Conservation (phyloP, 1,284 basidiomycete species). For the Ustilago crameri region DNA sequence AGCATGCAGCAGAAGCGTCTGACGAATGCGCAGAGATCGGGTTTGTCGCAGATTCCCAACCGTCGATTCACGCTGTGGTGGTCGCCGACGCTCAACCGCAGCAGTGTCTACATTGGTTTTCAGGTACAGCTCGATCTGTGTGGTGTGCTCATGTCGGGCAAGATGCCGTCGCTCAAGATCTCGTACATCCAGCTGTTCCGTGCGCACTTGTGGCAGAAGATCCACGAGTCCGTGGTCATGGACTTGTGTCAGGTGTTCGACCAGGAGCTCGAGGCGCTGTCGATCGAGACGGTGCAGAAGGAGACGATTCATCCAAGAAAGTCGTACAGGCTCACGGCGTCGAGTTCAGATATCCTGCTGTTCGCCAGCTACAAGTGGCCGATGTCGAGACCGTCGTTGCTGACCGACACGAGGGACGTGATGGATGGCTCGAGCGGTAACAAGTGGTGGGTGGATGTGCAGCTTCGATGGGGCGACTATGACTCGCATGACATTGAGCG, state of each 20-base stretch:
- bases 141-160: conserved; percentile 87
- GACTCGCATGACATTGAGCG: conserved; percentile 83
- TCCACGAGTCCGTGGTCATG: conserved; percentile 86
- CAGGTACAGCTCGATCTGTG: conserved; percentile 98
- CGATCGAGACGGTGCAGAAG: conserved; percentile 99
- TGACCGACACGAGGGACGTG: conserved; percentile 95
- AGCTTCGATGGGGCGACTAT: conserved; percentile 98
- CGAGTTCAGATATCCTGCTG: conserved; percentile 89
- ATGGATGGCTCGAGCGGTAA: conserved; percentile 96
- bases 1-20: conserved; percentile 84
- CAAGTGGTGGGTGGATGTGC: conserved; percentile 98
- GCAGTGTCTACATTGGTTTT: conserved; percentile 99
- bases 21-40: conserved; percentile 93
- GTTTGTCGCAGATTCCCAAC: conserved; percentile 98
- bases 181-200: conserved; percentile 99
- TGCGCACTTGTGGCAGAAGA: conserved; percentile 95
- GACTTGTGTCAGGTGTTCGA: conserved; percentile 96
- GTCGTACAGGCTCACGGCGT: conserved; percentile 99
- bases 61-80: conserved; percentile 99
- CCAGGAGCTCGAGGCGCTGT: conserved; percentile 95
- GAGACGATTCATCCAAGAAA: conserved; percentile 98
- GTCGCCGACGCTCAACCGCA: conserved; percentile 94
- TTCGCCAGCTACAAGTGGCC: conserved; percentile 95
- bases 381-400: conserved; percentile 92
- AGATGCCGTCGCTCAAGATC: conserved; percentile 82